Evolutionary conservation across 2,329 filamentous ascomycete species (phyloP).

Genomic region (Xylaria sp.): DNA sequence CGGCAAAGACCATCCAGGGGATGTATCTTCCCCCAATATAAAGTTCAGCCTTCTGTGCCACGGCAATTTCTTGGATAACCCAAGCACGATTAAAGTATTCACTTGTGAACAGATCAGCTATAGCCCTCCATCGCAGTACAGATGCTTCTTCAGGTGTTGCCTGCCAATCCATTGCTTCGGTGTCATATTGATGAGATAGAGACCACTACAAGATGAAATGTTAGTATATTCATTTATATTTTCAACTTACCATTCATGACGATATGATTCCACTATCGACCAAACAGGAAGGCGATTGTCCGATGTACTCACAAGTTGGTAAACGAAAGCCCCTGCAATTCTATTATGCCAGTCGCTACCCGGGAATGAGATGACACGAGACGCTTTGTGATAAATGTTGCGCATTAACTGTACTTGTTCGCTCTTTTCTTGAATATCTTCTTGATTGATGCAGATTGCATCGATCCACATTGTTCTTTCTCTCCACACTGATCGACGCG

Average conservation of each 20-base stretch:
- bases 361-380: conserved; percentile 28
- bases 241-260: background rate
- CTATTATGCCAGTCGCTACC: conserved; percentile 24
- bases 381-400: conserved; percentile 31
- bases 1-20: conserved; percentile 21
- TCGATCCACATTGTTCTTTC: conserved; percentile 36
- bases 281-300: background rate
- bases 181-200: conserved; percentile 10
- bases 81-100: conserved; percentile 34
- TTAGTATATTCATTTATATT: background rate
- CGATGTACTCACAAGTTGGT: conserved; percentile 17
- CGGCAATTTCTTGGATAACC: conserved; percentile 33
- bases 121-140: conserved; percentile 17
- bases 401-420: conserved; percentile 33
- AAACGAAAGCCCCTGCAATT: conserved; percentile 21
- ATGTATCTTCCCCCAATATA: conserved; percentile 32
- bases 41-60: conserved; percentile 17
- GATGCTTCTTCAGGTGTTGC: background rate
- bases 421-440: conserved; percentile 31
- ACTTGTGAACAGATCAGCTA: conserved; percentile 26
- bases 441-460: conserved; percentile 34
- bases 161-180: background rate
- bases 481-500: conserved; percentile 28
- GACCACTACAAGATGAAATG: background rate
- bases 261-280: too few species aligned